These are phyloP conservation scores for Amanita pallidorosea DNA, from an alignment of 768 basidiomycete species.

Conservation along the genomic window DNA sequence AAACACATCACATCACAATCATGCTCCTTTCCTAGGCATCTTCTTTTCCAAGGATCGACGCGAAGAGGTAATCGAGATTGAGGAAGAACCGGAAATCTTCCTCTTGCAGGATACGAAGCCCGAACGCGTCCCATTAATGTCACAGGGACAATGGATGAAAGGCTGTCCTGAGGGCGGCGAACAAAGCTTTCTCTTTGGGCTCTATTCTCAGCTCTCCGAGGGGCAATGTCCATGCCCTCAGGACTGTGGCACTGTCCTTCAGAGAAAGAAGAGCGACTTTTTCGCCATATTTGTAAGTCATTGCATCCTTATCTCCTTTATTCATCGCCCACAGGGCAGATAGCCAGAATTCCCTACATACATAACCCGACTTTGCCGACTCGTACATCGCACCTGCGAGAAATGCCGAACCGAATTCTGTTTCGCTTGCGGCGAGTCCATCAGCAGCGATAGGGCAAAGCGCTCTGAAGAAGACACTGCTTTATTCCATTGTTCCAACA, in stretches of 20 bases:
- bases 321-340: constrained; percentile 1
- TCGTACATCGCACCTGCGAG: constrained; percentile 52
- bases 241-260: constrained; percentile 53
- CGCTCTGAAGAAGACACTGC: constrained; percentile 38
- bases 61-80: constrained; percentile 87
- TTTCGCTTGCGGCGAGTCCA: constrained; percentile 66
- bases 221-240: constrained; percentile 62
- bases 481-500: constrained; percentile 81
- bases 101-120: constrained; percentile 25
- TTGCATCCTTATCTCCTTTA: background rate
- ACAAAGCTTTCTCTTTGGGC: constrained; percentile 78
- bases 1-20: background rate
- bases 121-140: constrained; percentile 56
- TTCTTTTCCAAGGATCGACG: constrained; percentile 93
- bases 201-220: constrained; percentile 65
- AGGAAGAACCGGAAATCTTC: constrained; percentile 59
- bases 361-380: constrained; percentile 46
- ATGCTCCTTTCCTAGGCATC: constrained; percentile 42
- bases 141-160: constrained; percentile 94
- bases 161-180: constrained; percentile 92
- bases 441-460: constrained; percentile 32
- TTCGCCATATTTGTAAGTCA: constrained; percentile 70
- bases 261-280: constrained; percentile 66
- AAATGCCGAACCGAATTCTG: constrained; percentile 55
- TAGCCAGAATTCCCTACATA: constrained; percentile 70